A percentile compares a stretch with the other conserved stretches of the same genome.
Evolutionary conservation across 2,329 filamentous ascomycete genomes (phyloP).

Genomic region (Pestalotiopsis fici): DNA sequence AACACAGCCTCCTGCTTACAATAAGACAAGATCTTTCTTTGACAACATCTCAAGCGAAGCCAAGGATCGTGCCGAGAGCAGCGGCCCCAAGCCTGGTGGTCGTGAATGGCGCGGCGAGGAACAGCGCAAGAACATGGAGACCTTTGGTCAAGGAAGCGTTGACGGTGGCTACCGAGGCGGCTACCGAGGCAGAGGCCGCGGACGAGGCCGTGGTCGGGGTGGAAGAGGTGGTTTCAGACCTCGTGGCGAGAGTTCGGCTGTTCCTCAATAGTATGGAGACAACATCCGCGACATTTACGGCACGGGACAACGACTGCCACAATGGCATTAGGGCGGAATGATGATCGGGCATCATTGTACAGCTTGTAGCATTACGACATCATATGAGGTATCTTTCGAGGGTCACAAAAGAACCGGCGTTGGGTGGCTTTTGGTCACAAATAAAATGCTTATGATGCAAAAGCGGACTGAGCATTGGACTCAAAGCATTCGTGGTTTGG

Average conservation of each 20-base stretch:
- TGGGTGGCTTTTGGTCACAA: background rate
- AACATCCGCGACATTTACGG: background rate
- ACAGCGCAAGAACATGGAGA: conserved; percentile 94
- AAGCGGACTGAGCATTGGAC: background rate
- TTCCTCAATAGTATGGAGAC: background rate
- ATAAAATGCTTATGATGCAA: background rate
- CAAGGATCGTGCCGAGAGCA: conserved; percentile 80
- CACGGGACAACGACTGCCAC: background rate
- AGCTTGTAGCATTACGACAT: conserved; percentile 15
- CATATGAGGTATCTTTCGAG: conserved; percentile 9
- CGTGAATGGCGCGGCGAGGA: conserved; percentile 91
- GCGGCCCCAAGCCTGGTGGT: conserved; percentile 69
- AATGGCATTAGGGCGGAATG: background rate
- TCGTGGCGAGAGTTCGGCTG: background rate
- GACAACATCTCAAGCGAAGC: conserved; percentile 97
- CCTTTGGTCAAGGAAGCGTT: conserved; percentile 94
- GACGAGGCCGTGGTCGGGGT: conserved; percentile 61
- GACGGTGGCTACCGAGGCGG: conserved; percentile 76
- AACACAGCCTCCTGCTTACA: conserved; percentile 61
- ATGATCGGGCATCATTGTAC: conserved; percentile 9
- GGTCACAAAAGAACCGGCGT: conserved; percentile 8
- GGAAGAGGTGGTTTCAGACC: conserved; percentile 35
- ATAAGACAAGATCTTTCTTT: conserved; percentile 90
- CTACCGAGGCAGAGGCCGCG: conserved; percentile 78
- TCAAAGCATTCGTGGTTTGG: background rate